These are phyloP conservation scores for Dactylellina cionopaga DNA, from an alignment of 2,329 filamentous ascomycete species.

Conservation along the genomic window DNA sequence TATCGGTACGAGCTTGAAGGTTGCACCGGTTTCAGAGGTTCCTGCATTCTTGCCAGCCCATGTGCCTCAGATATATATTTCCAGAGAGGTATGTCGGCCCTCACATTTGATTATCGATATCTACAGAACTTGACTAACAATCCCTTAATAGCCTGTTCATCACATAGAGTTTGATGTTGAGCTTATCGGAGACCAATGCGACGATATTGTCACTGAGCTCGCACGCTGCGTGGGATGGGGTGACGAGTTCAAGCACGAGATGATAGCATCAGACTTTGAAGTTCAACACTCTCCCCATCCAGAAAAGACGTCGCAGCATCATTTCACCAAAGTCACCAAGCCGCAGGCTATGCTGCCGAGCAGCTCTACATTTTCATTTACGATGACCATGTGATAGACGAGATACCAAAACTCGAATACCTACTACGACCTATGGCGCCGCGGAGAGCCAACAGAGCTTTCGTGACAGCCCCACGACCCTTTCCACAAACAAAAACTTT, in stretches of 20 bases:
- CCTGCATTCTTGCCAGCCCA: conserved; percentile 79
- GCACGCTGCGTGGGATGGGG: conserved; percentile 84
- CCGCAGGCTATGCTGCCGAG: conserved; percentile 32
- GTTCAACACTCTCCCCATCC: conserved; percentile 35
- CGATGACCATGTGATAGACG: conserved; percentile 50
- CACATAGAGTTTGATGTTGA: conserved; percentile 98
- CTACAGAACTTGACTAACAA: conserved; percentile 37
- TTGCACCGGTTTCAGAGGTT: conserved; percentile 92
- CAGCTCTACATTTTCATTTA: conserved; percentile 48
- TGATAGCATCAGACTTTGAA: conserved; percentile 69
- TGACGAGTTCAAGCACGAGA: conserved; percentile 74
- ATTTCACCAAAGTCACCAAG: conserved; percentile 29
- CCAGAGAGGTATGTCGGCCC: conserved; percentile 69
- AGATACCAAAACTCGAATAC: too few species aligned
- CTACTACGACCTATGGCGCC: neutral
- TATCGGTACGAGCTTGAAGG: conserved; percentile 95
- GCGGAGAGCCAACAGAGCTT: neutral
- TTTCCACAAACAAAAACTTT: neutral
- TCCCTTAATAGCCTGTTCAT: conserved; percentile 70
- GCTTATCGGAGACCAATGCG: conserved; percentile 86
- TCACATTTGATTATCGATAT: neutral
- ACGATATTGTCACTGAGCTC: conserved; percentile 86
- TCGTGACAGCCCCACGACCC: too few species aligned
- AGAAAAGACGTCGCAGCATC: conserved; percentile 36
- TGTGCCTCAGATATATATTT: conserved; percentile 91